These are phyloP conservation scores for Solanum rostratum DNA, from an alignment of 257 asterid genomes.

Conservation along the genomic window DNA sequence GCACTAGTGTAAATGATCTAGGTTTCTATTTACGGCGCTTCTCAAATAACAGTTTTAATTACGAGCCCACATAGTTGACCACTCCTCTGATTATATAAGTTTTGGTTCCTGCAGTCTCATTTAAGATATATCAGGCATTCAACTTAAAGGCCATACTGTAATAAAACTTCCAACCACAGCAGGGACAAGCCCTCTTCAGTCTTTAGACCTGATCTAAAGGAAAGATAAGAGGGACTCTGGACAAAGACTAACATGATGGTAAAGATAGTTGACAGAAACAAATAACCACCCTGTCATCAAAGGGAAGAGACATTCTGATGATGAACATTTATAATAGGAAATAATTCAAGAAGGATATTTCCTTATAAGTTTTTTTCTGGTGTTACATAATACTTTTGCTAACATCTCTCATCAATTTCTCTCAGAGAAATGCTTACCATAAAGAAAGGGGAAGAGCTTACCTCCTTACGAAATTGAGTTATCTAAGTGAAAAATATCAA, in stretches of 20 bases:
- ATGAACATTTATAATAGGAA: not conserved
- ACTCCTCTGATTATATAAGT: not conserved
- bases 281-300: not conserved
- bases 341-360: not conserved
- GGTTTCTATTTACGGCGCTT: not conserved
- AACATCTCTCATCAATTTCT: not conserved
- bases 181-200: not conserved
- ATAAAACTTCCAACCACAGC: not conserved
- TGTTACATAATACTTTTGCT: not conserved
- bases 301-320: not conserved
- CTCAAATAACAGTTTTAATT: not conserved
- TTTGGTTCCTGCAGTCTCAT: not conserved
- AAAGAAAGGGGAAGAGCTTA: not conserved
- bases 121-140: not conserved
- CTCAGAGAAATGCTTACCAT: not conserved
- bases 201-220: not conserved
- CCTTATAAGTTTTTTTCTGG: not conserved
- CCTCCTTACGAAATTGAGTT: not conserved
- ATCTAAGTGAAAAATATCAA: not conserved
- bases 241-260: not conserved
- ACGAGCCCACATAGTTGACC: not conserved
- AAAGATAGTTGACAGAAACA: not conserved
- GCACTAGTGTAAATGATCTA: not conserved
- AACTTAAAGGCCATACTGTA: not conserved
- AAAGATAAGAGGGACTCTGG: not conserved